Evolutionary conservation across 1,284 basidiomycete species (phyloP).

Genomic region (Farysia itapuensis): DNA sequence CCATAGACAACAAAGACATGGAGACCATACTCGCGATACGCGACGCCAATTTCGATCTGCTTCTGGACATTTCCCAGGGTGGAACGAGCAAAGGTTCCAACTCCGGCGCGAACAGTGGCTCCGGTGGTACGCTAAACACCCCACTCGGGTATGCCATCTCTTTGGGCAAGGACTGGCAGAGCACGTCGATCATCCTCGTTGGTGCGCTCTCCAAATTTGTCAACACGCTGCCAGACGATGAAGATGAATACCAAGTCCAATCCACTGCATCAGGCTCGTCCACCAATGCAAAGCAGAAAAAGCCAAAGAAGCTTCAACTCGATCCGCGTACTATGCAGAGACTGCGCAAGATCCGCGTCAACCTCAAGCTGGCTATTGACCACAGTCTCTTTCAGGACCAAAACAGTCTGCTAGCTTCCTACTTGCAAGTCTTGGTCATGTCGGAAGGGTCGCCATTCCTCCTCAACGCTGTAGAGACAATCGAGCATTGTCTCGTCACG

Average conservation of each 20-base stretch:
- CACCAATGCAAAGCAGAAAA: conserved; percentile 15
- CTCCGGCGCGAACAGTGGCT: conserved; percentile 19
- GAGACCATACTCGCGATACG: conserved; percentile 54
- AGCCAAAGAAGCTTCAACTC: conserved; percentile 29
- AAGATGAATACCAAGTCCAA: conserved; percentile 19
- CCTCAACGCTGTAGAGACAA: conserved; percentile 25
- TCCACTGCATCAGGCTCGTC: too few relatives aligned
- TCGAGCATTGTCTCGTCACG: conserved; percentile 25
- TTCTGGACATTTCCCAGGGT: conserved; percentile 43
- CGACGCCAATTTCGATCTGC: conserved; percentile 50
- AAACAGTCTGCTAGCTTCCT: conserved; percentile 45
- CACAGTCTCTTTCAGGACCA: conserved; percentile 50
- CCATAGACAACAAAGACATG: conserved; percentile 53
- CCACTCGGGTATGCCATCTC: conserved; percentile 50
- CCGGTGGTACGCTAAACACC: conserved; percentile 32
- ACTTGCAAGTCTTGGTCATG: conserved; percentile 55
- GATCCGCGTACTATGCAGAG: conserved; percentile 40
- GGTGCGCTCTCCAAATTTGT: conserved; percentile 55
- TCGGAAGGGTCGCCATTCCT: conserved; percentile 42
- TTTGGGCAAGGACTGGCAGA: conserved; percentile 47
- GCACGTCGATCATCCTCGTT: conserved; percentile 44
- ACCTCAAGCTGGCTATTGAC: conserved; percentile 55
- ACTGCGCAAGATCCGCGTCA: conserved; percentile 50
- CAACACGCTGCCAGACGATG: conserved; percentile 54
- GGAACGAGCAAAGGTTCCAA: conserved; percentile 13